Evolutionary conservation across 2,329 filamentous ascomycete genomes (phyloP).

Genomic region (Stenocarpella maydis): DNA sequence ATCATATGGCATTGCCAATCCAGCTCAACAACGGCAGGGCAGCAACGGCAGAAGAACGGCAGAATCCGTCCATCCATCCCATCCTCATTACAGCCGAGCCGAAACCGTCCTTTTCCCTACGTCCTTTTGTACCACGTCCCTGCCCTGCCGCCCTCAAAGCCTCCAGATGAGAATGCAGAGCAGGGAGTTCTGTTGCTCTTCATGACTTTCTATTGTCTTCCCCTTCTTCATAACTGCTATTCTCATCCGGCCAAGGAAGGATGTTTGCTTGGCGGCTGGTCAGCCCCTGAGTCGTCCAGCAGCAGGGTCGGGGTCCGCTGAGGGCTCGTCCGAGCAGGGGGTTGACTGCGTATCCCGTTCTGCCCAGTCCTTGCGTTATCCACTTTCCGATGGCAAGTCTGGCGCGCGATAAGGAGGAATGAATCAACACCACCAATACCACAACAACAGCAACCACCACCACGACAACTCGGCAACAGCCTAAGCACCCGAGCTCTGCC

Average conservation of each 20-base stretch:
- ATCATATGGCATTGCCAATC: neutral
- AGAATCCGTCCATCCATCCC: neutral
- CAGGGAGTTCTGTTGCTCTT: neutral
- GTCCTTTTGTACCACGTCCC: neutral
- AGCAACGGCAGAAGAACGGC: neutral
- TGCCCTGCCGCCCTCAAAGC: neutral
- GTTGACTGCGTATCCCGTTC: neutral
- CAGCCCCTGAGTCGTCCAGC: neutral
- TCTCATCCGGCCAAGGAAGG: neutral
- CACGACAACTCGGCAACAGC: neutral
- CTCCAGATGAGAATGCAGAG: neutral
- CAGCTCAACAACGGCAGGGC: neutral
- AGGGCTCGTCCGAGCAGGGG: slow-evolving; percentile 11
- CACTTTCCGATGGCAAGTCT: slow-evolving; percentile 11
- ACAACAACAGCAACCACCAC: neutral
- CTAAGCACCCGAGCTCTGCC: neutral
- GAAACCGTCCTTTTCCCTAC: too few relatives aligned
- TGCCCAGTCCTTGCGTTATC: too few relatives aligned
- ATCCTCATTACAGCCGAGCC: slow-evolving; percentile 2
- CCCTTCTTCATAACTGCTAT: neutral
- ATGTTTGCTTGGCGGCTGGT: neutral
- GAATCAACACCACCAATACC: slow-evolving; percentile 4
- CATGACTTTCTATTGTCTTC: neutral
- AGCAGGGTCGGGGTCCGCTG: neutral
- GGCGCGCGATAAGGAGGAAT: slow-evolving; percentile 20